Evolutionary conservation across 129 eudicot genomes (phyloP).

Genomic region (Ambrosia artemisiifolia): DNA sequence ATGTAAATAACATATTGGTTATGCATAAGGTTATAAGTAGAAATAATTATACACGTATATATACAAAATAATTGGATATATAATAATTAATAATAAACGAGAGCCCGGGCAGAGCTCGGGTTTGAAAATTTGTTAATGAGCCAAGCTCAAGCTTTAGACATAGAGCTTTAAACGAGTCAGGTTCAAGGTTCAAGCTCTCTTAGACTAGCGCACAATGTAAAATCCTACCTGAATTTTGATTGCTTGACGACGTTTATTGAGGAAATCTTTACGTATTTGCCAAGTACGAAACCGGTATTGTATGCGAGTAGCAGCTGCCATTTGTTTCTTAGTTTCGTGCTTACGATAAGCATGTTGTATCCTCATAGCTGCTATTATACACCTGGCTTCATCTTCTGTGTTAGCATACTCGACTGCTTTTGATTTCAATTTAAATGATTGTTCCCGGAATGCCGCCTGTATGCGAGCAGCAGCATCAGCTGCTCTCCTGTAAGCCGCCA

Average conservation of each 20-base stretch:
- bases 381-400: conserved; percentile 79
- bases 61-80: too few species aligned
- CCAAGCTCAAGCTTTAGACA: too few species aligned
- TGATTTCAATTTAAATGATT: conserved; percentile 57
- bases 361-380: conserved; percentile 92
- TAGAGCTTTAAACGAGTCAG: too few species aligned
- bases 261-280: conserved; percentile 80
- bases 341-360: conserved; percentile 92
- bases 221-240: conserved; percentile 82
- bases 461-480: conserved; percentile 99
- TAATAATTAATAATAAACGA: too few species aligned
- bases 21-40: too few species aligned
- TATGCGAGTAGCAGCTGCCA: conserved; percentile 83
- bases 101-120: too few species aligned
- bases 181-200: too few species aligned
- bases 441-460: conserved; percentile 91
- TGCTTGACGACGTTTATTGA: conserved; percentile 79
- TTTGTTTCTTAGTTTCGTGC: conserved; percentile 57
- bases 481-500: conserved; percentile 90
- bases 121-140: neutral
- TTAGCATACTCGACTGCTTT: conserved; percentile 49
- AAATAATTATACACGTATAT: too few species aligned
- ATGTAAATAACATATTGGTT: too few species aligned
- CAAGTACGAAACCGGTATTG: conserved; percentile 87
- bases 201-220: neutral